Evolutionary conservation across 1,284 basidiomycete species (phyloP).

Genomic region (Inonotus hispidus): DNA sequence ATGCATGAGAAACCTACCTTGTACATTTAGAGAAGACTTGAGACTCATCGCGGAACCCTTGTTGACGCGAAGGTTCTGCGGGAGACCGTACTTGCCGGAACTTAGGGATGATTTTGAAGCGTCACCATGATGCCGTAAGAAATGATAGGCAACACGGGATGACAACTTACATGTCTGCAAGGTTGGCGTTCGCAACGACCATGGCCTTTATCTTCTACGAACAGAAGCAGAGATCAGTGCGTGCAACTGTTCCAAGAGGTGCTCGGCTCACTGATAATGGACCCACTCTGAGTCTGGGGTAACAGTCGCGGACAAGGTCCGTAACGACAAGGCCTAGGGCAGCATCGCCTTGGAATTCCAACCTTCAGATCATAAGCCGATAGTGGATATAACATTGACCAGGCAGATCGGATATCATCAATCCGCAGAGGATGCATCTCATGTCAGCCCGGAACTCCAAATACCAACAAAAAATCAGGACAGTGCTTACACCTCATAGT

Average conservation of each 20-base stretch:
- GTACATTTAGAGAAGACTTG: conserved; percentile 57
- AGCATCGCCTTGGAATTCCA: conserved; percentile 68
- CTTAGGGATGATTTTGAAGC: conserved; percentile 22
- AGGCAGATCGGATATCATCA: conserved; percentile 2
- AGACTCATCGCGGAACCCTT: conserved; percentile 65
- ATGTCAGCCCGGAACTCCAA: not conserved
- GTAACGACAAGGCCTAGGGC: conserved; percentile 66
- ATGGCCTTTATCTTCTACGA: conserved; percentile 65
- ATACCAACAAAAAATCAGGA: not conserved
- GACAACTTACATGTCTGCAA: conserved; percentile 56
- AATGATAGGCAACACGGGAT: not conserved
- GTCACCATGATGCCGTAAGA: not conserved
- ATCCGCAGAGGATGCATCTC: not conserved
- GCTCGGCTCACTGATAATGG: conserved; percentile 56
- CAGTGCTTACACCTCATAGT: conserved; percentile 63
- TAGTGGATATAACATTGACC: not conserved
- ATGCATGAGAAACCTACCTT: conserved; percentile 41
- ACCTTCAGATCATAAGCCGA: conserved; percentile 33
- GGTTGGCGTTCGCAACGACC: conserved; percentile 65
- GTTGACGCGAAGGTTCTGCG: conserved; percentile 54
- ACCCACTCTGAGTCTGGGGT: conserved; percentile 66
- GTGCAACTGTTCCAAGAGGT: not conserved
- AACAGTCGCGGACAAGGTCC: conserved; percentile 51
- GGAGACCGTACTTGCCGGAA: conserved; percentile 57
- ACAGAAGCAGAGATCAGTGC: not conserved